These are phyloP conservation scores for Nemania sp. DNA, from an alignment of 2,329 filamentous ascomycete species.

Conservation along the genomic window DNA sequence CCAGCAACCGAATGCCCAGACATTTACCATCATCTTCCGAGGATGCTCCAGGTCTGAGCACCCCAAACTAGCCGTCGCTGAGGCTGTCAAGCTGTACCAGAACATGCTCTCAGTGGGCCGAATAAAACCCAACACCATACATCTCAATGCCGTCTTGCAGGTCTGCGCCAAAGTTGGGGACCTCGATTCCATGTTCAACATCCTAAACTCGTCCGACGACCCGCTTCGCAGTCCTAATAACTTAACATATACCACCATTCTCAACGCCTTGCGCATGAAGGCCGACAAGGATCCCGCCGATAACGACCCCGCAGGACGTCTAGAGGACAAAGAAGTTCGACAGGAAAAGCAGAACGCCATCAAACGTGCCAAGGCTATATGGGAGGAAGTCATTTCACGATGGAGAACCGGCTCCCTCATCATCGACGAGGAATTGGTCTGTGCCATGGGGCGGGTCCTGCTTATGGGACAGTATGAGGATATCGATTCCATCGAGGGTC, in stretches of 20 bases:
- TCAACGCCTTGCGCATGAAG: constrained; percentile 77
- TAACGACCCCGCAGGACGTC: constrained; percentile 41
- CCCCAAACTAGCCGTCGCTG: constrained; percentile 69
- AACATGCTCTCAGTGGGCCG: constrained; percentile 74
- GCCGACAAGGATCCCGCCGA: constrained; percentile 49
- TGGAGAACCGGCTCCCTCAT: constrained; percentile 78
- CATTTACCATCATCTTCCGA: constrained; percentile 85
- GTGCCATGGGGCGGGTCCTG: constrained; percentile 84
- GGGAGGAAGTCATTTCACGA: constrained; percentile 81
- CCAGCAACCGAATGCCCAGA: constrained; percentile 82
- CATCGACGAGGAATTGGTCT: constrained; percentile 83
- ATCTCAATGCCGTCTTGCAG: constrained; percentile 88
- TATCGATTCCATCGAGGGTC: constrained; percentile 76
- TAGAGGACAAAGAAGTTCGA: constrained; percentile 50
- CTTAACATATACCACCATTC: constrained; percentile 83
- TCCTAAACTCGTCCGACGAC: constrained; percentile 78
- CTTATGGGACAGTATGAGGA: constrained; percentile 73
- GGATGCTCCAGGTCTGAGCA: constrained; percentile 75
- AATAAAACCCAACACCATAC: constrained; percentile 80
- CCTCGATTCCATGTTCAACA: constrained; percentile 82
- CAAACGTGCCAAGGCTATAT: constrained; percentile 77
- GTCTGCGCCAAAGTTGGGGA: constrained; percentile 81
- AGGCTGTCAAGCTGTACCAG: constrained; percentile 81
- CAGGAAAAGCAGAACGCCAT: constrained; percentile 62
- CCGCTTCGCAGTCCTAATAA: constrained; percentile 72